Evolutionary conservation across 495 filamentous ascomycete species (phyloP), one percentile per base, ranked within the genome.

Genomic region (Trichoderma parareesei): DNA sequence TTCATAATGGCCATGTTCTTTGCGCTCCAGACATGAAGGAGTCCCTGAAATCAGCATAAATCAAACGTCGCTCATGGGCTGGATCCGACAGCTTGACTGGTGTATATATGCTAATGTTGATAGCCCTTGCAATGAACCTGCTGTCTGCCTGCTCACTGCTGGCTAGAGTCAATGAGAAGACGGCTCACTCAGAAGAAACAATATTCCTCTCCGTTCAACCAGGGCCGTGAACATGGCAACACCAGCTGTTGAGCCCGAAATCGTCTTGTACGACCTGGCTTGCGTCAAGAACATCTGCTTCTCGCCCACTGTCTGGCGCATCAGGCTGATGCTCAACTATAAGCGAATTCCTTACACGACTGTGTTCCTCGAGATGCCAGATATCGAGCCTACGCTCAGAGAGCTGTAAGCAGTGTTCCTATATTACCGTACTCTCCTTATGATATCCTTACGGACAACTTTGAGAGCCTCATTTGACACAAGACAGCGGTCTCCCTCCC

Each of bases 231-330:
- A 49, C 14, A 49, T 49, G 46, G 46, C 46, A 49, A 6, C 46
- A 5, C n/a, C 16, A 49, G n/a, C 18, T 6, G 14, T 20, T 18
- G n/a, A 49, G 8, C 46, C 16, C 18, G 18, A 66, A 65, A 43
- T 33, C 35, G 62, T 60, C 40, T 65, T 63, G 16, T 48, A 38
- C 61, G 49, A 43, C 35, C 38, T 20, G 37, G 59, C 49, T 57
- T 41, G 38, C 35, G 57, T 46, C 13, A 64, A 44, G 20, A 49
- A n/a, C 42, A 37, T 46, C 42, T 64, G 62, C 42, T 57, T 57
- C 27, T 57, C 53, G 6, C 53, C 53, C 18, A 27, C 37, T 4
- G 53, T 57, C 11, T 57, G 53, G 53, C 53, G 53, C 27, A 57
- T 57, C 27, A 14, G 53, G 5, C 20, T 57, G 9, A 35, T 57